These are phyloP conservation scores for Beauveria sp. DNA, from an alignment of 2,329 filamentous ascomycete genomes.

Conservation along the genomic window DNA sequence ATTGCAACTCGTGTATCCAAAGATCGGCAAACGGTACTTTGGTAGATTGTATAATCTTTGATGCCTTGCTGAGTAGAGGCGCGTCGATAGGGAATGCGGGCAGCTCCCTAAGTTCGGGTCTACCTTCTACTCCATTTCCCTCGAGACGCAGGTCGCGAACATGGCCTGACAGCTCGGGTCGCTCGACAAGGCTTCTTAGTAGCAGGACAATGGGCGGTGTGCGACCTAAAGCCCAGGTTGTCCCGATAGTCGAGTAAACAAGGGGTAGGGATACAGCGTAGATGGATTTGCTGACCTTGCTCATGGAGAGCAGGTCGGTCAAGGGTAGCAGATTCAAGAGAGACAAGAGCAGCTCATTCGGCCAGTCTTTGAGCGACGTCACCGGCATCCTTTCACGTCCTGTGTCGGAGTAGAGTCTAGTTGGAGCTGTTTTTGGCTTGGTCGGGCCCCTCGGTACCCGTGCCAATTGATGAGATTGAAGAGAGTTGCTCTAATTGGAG, in stretches of 20 bases:
- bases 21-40: not conserved
- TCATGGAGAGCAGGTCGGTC: not conserved
- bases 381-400: not conserved
- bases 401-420: too few species aligned
- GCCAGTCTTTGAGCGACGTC: not conserved
- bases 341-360: not conserved
- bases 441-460: too few species aligned
- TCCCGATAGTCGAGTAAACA: not conserved
- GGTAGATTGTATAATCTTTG: not conserved
- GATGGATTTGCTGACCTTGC: not conserved
- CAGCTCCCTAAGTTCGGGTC: not conserved
- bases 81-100: not conserved
- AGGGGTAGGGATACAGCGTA: not conserved
- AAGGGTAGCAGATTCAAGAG: not conserved
- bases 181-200: not conserved
- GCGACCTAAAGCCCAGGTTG: not conserved
- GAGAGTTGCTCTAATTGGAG: too few species aligned
- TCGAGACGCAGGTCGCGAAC: not conserved
- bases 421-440: too few species aligned
- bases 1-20: not conserved
- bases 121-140: not conserved
- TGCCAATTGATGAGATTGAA: too few species aligned
- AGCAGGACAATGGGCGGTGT: not conserved
- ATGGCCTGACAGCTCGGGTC: not conserved
- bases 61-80: not conserved